Percentiles rank a stretch among this genome's conserved stretches.
Conservation (phyloP, 371 early-diverging fungal genomes). For the Mucor saturninus region DNA sequence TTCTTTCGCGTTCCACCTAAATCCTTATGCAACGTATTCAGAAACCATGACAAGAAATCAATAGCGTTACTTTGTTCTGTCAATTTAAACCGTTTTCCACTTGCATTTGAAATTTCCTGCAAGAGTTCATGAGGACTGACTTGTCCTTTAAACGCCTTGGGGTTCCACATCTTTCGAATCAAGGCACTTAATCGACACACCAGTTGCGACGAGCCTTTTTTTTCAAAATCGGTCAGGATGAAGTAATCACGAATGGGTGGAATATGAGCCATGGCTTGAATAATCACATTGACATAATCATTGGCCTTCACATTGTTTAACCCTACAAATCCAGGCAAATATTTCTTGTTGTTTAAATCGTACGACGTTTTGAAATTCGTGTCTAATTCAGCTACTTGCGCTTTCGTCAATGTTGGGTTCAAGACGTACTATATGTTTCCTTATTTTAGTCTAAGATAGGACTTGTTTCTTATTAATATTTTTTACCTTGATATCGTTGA, state of each 20-base stretch:
- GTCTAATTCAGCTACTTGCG: constrained; percentile 77
- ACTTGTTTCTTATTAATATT: not conserved
- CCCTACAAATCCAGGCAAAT: constrained; percentile 93
- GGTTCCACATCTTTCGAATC: constrained; percentile 93
- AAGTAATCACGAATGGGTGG: constrained; percentile 87
- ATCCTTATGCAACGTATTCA: constrained; percentile 88
- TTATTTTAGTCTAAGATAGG: too few relatives aligned
- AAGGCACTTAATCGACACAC: constrained; percentile 82
- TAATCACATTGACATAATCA: constrained; percentile 93
- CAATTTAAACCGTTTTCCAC: constrained; percentile 80
- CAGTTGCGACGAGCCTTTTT: constrained; percentile 58
- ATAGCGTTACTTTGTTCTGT: constrained; percentile 88
- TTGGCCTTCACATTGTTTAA: constrained; percentile 96
- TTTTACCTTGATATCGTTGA: constrained; percentile 89
- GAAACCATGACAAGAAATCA: constrained; percentile 92
- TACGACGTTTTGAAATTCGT: constrained; percentile 61
- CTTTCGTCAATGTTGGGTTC: constrained; percentile 78
- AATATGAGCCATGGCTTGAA: constrained; percentile 92
- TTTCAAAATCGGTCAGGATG: constrained; percentile 69
- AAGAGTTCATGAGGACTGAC: constrained; percentile 96
- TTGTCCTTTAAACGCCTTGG: constrained; percentile 92
- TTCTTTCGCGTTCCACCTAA: constrained; percentile 80
- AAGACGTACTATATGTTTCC: constrained; percentile 69
- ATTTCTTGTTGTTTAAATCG: constrained; percentile 88
- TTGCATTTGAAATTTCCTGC: constrained; percentile 90